These are phyloP conservation scores for Endocarpon pusillum DNA, from an alignment of 495 filamentous ascomycete genomes.

Conservation along the genomic window DNA sequence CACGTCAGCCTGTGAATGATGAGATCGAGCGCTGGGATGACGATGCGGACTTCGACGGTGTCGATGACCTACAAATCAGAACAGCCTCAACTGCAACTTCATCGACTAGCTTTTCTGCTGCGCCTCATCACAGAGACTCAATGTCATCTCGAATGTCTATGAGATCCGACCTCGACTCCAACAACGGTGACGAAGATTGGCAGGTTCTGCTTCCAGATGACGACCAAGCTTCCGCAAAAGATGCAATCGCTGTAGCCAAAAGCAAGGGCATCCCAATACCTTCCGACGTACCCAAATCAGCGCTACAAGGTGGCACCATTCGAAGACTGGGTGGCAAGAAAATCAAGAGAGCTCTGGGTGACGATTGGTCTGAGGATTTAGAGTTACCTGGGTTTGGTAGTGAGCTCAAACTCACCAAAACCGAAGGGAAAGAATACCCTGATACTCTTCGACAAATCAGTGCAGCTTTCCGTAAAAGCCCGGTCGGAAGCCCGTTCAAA, in stretches of 20 bases:
- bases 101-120: constrained; percentile 25
- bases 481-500: constrained; percentile 15
- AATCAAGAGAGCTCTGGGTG: constrained; percentile 52
- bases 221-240: constrained; percentile 60
- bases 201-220: constrained; percentile 62
- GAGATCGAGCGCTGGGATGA: constrained; percentile 79
- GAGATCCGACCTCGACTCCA: constrained; percentile 63
- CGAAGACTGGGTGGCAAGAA: constrained; percentile 76
- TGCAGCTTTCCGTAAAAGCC: constrained; percentile 22
- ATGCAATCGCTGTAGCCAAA: constrained; percentile 73
- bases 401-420: constrained; percentile 44
- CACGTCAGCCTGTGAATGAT: constrained; percentile 35
- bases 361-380: constrained; percentile 87
- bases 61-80: constrained; percentile 51
- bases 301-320: constrained; percentile 83
- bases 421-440: constrained; percentile 42
- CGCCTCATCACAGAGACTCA: constrained; percentile 48
- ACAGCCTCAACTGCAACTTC: constrained; percentile 43
- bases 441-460: constrained; percentile 49
- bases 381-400: constrained; percentile 52
- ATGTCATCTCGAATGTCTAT: constrained; percentile 61
- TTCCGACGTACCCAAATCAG: constrained; percentile 77
- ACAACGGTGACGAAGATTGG: constrained; percentile 65
- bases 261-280: constrained; percentile 88
- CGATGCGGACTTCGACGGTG: constrained; percentile 60